A percentile compares a stretch with the other conserved stretches of the same genome.
phyloP scores from a whole-genome alignment of 2,329 filamentous ascomycete species.

The Aspergillus sergii region DNA sequence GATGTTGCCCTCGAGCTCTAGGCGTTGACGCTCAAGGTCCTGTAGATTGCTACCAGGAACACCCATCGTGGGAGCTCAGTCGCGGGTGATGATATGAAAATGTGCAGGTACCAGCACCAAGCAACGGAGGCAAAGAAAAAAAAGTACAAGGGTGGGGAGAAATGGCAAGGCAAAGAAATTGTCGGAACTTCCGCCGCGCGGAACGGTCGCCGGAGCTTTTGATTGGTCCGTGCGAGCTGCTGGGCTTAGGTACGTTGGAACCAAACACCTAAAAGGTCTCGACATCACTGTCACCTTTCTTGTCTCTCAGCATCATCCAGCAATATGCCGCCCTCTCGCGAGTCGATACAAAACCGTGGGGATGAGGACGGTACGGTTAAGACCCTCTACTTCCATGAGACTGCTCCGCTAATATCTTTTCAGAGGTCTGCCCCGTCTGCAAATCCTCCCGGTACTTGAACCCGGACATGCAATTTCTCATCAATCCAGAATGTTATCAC shows the following conservation, averaged over 20 bases:
- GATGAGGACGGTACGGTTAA: slow-evolving; percentile 44
- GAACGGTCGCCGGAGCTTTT: slow-evolving; percentile 16
- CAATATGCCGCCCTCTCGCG: slow-evolving; percentile 35
- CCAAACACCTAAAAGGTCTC: not conserved
- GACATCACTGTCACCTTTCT: not conserved
- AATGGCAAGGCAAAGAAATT: slow-evolving; percentile 18
- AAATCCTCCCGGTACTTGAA: slow-evolving; percentile 96
- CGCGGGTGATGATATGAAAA: slow-evolving; percentile 10
- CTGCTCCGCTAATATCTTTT: not conserved
- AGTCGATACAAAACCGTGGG: slow-evolving; percentile 36
- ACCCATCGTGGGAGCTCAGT: slow-evolving; percentile 27
- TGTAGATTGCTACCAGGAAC: slow-evolving; percentile 57
- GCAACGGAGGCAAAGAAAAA: not conserved
- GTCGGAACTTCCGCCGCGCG: slow-evolving; percentile 17
- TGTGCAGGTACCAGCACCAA: not conserved
- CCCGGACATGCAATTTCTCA: slow-evolving; percentile 88
- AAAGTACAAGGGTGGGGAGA: slow-evolving; percentile 6
- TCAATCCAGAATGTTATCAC: slow-evolving; percentile 99
- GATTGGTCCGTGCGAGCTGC: slow-evolving; percentile 31
- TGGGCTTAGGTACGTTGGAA: slow-evolving; percentile 10
- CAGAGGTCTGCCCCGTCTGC: slow-evolving; percentile 93
- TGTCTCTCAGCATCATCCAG: not conserved
- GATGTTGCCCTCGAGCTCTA: slow-evolving; percentile 75
- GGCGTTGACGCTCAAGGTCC: slow-evolving; percentile 73
- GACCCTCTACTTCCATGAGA: slow-evolving; percentile 12